Base-by-base conservation (phyloP, 2,329 filamentous ascomycete species). In the Eutypella sp. region DNA sequence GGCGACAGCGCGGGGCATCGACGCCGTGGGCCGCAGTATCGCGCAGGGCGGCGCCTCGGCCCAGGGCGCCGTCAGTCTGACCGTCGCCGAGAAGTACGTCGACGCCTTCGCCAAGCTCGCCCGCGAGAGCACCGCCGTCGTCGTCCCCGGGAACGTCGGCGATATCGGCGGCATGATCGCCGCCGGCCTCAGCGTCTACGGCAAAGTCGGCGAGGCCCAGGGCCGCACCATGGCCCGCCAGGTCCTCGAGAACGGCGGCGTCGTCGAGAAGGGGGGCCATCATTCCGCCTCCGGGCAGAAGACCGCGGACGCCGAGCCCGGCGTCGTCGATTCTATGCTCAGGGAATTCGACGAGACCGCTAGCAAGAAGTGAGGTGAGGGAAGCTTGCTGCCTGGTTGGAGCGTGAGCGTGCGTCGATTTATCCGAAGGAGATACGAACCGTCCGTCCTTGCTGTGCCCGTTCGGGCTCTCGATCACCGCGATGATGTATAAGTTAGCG, bases 151-250 rank as follows among this genome's bases (percentile, higher is more conserved):
- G 10, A 97, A 99, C 61, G 89, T 99, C 31, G 93, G 93, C 49
- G 93, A 99, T 64, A 91, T 99, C 57, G 86, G 89, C 45, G 83
- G 89, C 56, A 96, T 99, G 91, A 97, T 99, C 66, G 91, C 93
- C 33, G 95, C 89, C 16, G 93, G 91, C 2, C 84, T 99, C 75
- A 87, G 90, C 45, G 91, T 99, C 16, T 99, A 96, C 66, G 89
- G 92, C 48, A 96, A 95, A 66, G 88, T 99, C 38, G 89, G 82
- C 57, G 81, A 92, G 60, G 81, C 84, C 1, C 89, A 96, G 68
- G 80, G 82, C 22, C 85, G 80, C 63, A 74, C 75, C 10, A 76
- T 87, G 66, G 80, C 82, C 5, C 75, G 75, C 53, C 74, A 75
- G 57, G 47, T 70, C 2, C 60, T 76, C 18, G 67, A 71, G 41